Conservation (phyloP, 2,329 filamentous ascomycete genomes). For the Gliomastix tumulicola region DNA sequence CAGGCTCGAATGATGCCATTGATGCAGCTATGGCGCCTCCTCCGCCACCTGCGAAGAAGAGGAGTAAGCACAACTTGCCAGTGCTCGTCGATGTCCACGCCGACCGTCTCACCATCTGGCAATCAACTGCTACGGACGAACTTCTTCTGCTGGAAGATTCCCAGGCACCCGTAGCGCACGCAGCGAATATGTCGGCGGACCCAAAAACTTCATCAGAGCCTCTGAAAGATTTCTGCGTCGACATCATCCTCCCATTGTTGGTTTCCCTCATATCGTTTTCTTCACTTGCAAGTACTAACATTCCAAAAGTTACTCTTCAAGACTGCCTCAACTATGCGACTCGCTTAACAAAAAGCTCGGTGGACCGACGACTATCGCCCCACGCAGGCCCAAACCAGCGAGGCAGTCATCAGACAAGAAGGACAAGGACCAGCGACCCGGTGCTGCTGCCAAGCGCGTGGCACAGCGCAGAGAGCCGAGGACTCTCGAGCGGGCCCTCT, state of each 20-base stretch:
- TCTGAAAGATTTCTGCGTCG: slow-evolving; percentile 69
- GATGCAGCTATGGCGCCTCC: slow-evolving; percentile 21
- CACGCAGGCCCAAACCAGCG: slow-evolving; percentile 38
- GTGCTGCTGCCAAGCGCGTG: slow-evolving; percentile 42
- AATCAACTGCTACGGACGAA: slow-evolving; percentile 62
- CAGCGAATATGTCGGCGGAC: neutral
- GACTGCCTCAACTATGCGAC: slow-evolving; percentile 65
- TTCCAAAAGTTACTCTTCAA: slow-evolving; percentile 57
- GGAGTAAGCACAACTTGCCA: slow-evolving; percentile 55
- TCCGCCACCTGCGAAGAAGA: slow-evolving; percentile 38
- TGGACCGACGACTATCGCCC: slow-evolving; percentile 56
- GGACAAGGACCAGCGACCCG: slow-evolving; percentile 41
- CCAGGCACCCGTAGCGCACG: slow-evolving; percentile 25
- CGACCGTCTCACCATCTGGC: slow-evolving; percentile 78
- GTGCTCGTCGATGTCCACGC: slow-evolving; percentile 65
- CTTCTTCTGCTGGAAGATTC: slow-evolving; percentile 42
- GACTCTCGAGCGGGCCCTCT: slow-evolving; percentile 56
- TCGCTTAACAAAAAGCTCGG: slow-evolving; percentile 70
- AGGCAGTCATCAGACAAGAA: slow-evolving; percentile 32
- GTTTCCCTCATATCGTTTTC: slow-evolving; percentile 13
- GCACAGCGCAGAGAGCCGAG: slow-evolving; percentile 31
- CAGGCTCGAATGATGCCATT: slow-evolving; percentile 27
- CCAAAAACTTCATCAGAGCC: slow-evolving; percentile 47
- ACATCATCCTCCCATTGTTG: slow-evolving; percentile 75
- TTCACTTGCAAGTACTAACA: slow-evolving; percentile 22